These are phyloP conservation scores for Nakataea oryzae DNA, from an alignment of 2,329 filamentous ascomycete species.

Conservation along the genomic window DNA sequence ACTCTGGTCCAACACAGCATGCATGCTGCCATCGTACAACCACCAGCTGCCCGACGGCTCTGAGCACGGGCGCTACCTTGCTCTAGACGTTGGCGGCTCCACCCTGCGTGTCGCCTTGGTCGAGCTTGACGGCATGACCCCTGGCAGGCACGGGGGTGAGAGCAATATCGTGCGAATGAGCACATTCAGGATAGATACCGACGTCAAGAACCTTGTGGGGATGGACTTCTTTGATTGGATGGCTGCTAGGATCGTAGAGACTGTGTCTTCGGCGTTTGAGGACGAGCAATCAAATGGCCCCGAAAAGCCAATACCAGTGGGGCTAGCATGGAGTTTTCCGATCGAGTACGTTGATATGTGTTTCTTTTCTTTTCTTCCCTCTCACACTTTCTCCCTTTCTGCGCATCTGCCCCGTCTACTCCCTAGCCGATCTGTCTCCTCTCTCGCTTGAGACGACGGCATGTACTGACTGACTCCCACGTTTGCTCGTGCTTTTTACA, in stretches of 20 bases:
- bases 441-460: background rate
- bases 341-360: conserved; percentile 43
- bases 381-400: background rate
- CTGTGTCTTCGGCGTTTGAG: conserved; percentile 33
- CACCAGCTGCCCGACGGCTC: conserved; percentile 50
- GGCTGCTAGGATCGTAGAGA: conserved; percentile 48
- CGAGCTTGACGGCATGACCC: conserved; percentile 38
- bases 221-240: conserved; percentile 60
- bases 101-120: conserved; percentile 56
- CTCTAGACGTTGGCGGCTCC: conserved; percentile 59
- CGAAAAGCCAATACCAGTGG: conserved; percentile 41
- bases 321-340: conserved; percentile 60
- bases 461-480: background rate
- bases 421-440: too few relatives aligned
- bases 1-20: conserved; percentile 39
- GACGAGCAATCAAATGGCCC: conserved; percentile 18
- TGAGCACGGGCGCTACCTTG: conserved; percentile 49
- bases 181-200: conserved; percentile 44
- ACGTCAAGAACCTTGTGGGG: conserved; percentile 46
- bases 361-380: background rate
- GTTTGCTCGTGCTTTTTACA: conserved; percentile 15
- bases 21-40: conserved; percentile 58
- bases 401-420: background rate
- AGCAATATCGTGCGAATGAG: conserved; percentile 43
- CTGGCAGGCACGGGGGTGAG: conserved; percentile 19